phyloP scores from a whole-genome alignment of 768 basidiomycete species.

The Boletellus ananas region DNA sequence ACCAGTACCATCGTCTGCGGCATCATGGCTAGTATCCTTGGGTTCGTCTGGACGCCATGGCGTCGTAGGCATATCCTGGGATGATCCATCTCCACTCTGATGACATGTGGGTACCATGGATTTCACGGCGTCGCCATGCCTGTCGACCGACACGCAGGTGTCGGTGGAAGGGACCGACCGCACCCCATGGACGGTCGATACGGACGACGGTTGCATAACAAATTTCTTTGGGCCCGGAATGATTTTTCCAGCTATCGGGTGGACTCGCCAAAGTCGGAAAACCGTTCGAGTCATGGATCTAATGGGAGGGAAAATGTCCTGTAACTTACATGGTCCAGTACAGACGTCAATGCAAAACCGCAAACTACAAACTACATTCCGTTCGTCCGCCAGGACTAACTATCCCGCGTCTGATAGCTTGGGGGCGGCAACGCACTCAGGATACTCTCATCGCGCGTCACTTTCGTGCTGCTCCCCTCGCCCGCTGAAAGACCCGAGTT shows the following conservation, averaged over 20 bases:
- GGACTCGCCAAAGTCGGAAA: no score
- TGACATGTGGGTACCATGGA: background rate
- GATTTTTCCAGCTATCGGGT: no score
- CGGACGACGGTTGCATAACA: no score
- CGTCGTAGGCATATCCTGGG: slow-evolving; percentile 1
- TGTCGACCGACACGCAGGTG: slow-evolving; percentile 16
- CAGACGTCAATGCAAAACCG: no score
- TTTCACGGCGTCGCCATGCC: slow-evolving; percentile 13
- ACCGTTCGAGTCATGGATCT: no score
- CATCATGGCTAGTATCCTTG: slow-evolving; percentile 4
- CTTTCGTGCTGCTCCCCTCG: background rate
- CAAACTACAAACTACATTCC: no score
- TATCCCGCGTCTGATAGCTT: slow-evolving; percentile 16
- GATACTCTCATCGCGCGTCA: background rate
- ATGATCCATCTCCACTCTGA: slow-evolving; percentile 7
- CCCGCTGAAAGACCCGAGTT: background rate
- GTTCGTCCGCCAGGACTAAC: background rate
- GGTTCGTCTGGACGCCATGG: slow-evolving; percentile 10
- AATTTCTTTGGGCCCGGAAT: no score
- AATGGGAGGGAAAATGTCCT: no score
- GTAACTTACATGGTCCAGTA: no score
- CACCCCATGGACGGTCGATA: slow-evolving; percentile 5
- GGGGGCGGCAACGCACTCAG: slow-evolving; percentile 13
- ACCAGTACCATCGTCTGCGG: slow-evolving; percentile 12
- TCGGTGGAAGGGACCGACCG: slow-evolving; percentile 24